Evolutionary conservation across 106 monocot species (phyloP).

Genomic region (Xerophyta viscosa): DNA sequence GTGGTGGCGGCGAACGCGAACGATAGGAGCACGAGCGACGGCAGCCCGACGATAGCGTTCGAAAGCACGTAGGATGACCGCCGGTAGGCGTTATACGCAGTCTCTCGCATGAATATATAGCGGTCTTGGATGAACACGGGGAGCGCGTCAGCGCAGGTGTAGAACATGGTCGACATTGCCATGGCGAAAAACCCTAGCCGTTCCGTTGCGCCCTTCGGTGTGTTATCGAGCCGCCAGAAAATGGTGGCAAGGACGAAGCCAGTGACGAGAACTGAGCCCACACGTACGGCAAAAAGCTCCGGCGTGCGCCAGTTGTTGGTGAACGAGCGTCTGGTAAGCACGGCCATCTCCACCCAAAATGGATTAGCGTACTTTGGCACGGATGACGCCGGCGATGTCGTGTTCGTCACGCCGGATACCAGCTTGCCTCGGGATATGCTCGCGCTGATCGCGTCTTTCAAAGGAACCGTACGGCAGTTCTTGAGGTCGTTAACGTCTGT

Average conservation of each 20-base stretch:
- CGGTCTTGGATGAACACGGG: slow-evolving; percentile 95
- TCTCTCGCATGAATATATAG: slow-evolving; percentile 92
- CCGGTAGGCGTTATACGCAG: slow-evolving; percentile 93
- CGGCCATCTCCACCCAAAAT: slow-evolving; percentile 57
- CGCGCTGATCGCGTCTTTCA: slow-evolving; percentile 74
- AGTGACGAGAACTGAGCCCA: slow-evolving; percentile 68
- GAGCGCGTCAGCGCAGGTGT: slow-evolving; percentile 88
- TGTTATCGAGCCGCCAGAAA: slow-evolving; percentile 81
- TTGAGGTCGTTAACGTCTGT: neutral
- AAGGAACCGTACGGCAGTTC: too few species aligned
- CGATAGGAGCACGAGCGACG: slow-evolving; percentile 57
- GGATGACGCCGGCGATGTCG: slow-evolving; percentile 7
- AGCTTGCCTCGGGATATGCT: slow-evolving; percentile 88
- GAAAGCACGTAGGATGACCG: slow-evolving; percentile 96
- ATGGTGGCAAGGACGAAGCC: slow-evolving; percentile 90
- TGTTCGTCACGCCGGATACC: slow-evolving; percentile 49
- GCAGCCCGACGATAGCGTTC: slow-evolving; percentile 68
- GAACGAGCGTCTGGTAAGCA: slow-evolving; percentile 35
- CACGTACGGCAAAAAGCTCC: slow-evolving; percentile 52
- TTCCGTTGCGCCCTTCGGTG: slow-evolving; percentile 80
- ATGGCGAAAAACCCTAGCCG: slow-evolving; percentile 92
- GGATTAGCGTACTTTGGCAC: slow-evolving; percentile 77
- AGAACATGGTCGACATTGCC: slow-evolving; percentile 90
- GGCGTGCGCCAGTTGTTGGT: slow-evolving; percentile 50
- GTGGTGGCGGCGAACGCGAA: slow-evolving; percentile 64